Base-by-base conservation (phyloP, 2,329 filamentous ascomycete genomes). In the Stachybotrys chartarum region DNA sequence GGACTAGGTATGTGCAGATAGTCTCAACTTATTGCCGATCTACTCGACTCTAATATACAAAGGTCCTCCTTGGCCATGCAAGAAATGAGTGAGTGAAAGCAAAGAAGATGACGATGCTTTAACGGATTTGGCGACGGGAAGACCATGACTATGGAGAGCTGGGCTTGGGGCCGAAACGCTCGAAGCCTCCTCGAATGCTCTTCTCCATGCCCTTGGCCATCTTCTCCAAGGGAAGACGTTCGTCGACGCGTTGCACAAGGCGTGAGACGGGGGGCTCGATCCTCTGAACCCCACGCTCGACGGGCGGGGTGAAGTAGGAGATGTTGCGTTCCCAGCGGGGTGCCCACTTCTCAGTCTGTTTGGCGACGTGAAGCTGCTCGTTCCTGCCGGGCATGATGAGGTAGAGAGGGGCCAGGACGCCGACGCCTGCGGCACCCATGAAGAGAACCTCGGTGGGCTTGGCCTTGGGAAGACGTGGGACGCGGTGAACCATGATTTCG, bases 241-340 rank as follows among this genome's bases (percentile, higher is more conserved):
- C 63, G 55, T 80, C 77, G 47, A 81, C 68, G 39, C 65, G 68
- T 65, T 75, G 71, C 32, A 81, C 72, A 51, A 75, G 73, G 56
- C 69, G 71, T 54, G 75, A 67, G 53, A 80, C 64, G 18, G 74
- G 76, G 1, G 77, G 78, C 64, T 80, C 72, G 54, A 80, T 72
- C 53, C 76, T 73, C 60, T 78, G 76, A 46, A 79, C 73, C 52
- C 75, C 70, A 18, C 70, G 69, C 66, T 78, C 73, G 31, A 75
- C 73, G 16, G 76, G 75, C n/a, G 72, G 68, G 8, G 72, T 69
- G 65, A 83, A 78, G 71, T 77, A 79, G 59, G 70, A 76, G 64
- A 83, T 76, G 68, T 81, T 82, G 54, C 75, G 73, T 68, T 84
- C 80, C 81, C 81, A 84, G 55, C 79, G 76, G 17, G 80, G 80